Conservation (phyloP, 805 yeast species). For the Wickerhamiella siamensis region DNA sequence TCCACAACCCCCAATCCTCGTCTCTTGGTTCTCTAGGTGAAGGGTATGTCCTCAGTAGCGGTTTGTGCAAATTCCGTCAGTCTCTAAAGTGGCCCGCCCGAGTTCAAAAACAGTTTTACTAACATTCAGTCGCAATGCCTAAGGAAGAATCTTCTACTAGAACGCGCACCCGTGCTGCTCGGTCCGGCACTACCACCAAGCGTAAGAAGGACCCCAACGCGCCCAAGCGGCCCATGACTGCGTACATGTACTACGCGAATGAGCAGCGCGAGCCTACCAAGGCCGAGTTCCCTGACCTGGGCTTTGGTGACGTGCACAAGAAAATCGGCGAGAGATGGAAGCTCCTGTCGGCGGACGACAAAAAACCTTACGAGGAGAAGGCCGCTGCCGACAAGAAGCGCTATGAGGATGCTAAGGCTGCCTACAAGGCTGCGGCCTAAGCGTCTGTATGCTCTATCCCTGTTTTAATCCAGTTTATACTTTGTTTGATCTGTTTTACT, state of each 20-base stretch:
- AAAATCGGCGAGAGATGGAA: conserved; percentile 95
- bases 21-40: no score
- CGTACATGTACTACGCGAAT: conserved; percentile 97
- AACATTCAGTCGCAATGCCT: conserved; percentile 13
- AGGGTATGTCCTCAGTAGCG: no score
- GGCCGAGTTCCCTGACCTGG: conserved; percentile 90
- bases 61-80: no score
- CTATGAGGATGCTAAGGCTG: conserved; percentile 91
- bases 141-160: conserved; percentile 11
- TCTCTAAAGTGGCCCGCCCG: no score
- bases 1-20: not conserved
- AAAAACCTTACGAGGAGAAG: conserved; percentile 79
- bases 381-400: conserved; percentile 96
- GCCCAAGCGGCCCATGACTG: conserved; percentile 95
- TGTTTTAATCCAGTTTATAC: not conserved
- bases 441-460: not conserved
- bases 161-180: conserved; percentile 11
- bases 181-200: conserved; percentile 14
- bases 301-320: conserved; percentile 89
- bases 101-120: no score
- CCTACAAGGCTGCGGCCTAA: conserved; percentile 29
- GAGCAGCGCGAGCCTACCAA: conserved; percentile 93
- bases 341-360: conserved; percentile 69
- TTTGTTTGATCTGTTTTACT: no score
- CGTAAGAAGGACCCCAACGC: conserved; percentile 54